Conservation (phyloP, 1,284 basidiomycete species). For the Marasmius tenuissimus region DNA sequence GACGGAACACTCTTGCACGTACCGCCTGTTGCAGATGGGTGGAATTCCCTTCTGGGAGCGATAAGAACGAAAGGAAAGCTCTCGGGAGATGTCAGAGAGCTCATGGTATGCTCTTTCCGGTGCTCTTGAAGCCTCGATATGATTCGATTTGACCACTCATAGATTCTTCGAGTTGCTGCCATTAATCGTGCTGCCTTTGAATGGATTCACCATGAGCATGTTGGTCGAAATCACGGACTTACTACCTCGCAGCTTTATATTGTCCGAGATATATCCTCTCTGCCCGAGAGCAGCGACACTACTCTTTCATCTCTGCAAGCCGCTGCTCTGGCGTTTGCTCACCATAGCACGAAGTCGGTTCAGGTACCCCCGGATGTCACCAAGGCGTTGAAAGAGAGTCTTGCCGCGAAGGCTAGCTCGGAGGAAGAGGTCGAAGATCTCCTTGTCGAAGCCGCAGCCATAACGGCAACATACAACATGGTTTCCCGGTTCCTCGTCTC, state of each 20-base stretch:
- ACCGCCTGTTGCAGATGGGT: slow-evolving; percentile 50
- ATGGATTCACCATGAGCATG: slow-evolving; percentile 56
- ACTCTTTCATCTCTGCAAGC: slow-evolving; percentile 40
- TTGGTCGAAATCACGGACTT: slow-evolving; percentile 45
- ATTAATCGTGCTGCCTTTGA: slow-evolving; percentile 52
- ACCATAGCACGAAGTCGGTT: slow-evolving; percentile 44
- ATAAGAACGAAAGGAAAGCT: slow-evolving; percentile 47
- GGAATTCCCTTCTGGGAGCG: slow-evolving; percentile 49
- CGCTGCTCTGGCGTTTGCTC: slow-evolving; percentile 47
- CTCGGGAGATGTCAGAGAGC: slow-evolving; percentile 48
- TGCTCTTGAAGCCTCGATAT: not conserved
- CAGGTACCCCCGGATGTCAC: slow-evolving; percentile 37
- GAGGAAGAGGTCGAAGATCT: slow-evolving; percentile 36
- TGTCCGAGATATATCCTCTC: slow-evolving; percentile 39
- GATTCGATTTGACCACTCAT: not conserved
- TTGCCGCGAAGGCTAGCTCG: slow-evolving; percentile 20
- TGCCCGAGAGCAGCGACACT: slow-evolving; percentile 32
- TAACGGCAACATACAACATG: slow-evolving; percentile 54
- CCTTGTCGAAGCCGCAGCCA: slow-evolving; percentile 47
- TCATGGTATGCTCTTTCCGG: slow-evolving; percentile 38
- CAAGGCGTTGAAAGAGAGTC: slow-evolving; percentile 26
- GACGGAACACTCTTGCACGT: slow-evolving; percentile 49
- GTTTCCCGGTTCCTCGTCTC: slow-evolving; percentile 56
- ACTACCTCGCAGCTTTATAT: slow-evolving; percentile 44
- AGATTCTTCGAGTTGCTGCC: slow-evolving; percentile 56